Evolutionary conservation across 129 eudicot genomes (phyloP).

Genomic region (Tagetes patula): DNA sequence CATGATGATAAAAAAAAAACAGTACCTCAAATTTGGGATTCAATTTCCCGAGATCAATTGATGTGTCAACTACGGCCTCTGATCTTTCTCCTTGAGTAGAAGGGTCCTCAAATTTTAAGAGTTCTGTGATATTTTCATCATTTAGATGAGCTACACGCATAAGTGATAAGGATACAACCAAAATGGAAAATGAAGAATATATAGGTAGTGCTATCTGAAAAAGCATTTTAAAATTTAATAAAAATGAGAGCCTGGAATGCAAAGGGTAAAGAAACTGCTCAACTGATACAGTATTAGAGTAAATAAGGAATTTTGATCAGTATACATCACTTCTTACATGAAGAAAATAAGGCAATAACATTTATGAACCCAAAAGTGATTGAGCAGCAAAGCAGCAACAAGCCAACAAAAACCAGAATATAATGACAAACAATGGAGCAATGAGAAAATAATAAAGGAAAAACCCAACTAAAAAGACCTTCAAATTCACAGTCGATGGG

Average conservation of each 20-base stretch:
- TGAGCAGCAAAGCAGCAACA: constrained; percentile 1
- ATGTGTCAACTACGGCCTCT: constrained; percentile 34
- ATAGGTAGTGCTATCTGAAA: background rate
- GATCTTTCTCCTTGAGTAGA: constrained; percentile 42
- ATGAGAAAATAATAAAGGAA: background rate
- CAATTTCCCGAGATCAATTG: constrained; percentile 36
- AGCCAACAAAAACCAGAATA: constrained; percentile 9
- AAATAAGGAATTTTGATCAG: background rate
- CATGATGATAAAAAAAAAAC: constrained; percentile 8
- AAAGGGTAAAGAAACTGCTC: constrained; percentile 1
- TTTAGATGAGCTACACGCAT: constrained; percentile 22
- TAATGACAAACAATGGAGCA: background rate
- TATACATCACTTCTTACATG: constrained; percentile 14
- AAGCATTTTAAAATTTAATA: background rate
- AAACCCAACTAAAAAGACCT: constrained; percentile 23
- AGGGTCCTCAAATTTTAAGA: constrained; percentile 30
- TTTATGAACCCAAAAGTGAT: constrained; percentile 2
- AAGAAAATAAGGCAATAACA: constrained; percentile 2
- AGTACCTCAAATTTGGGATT: constrained; percentile 51
- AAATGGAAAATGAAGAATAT: constrained; percentile 12
- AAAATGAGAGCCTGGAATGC: constrained; percentile 1
- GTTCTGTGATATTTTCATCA: constrained; percentile 38
- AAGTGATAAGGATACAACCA: background rate
- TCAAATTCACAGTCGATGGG: constrained; percentile 28
- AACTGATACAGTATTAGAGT: background rate